These are phyloP conservation scores for Coleophoma crateriformis DNA, from an alignment of 2,329 filamentous ascomycete genomes.

Conservation along the genomic window DNA sequence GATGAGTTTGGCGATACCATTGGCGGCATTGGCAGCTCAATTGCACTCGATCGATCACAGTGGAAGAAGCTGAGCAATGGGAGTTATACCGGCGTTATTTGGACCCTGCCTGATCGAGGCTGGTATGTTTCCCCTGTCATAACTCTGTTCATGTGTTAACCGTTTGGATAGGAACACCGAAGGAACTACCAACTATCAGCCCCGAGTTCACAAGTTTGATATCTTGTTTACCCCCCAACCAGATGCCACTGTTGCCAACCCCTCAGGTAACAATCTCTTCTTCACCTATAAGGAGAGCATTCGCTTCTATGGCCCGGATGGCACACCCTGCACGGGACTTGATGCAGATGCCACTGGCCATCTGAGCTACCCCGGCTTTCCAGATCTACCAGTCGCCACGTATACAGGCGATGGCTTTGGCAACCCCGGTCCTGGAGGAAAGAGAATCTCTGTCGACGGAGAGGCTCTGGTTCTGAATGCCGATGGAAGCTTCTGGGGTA, in stretches of 20 bases:
- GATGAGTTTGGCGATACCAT: conserved; percentile 68
- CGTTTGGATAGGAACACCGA: conserved; percentile 52
- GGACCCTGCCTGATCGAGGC: conserved; percentile 60
- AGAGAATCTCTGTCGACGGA: conserved; percentile 54
- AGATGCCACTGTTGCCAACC: conserved; percentile 43
- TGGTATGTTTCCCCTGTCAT: conserved; percentile 38
- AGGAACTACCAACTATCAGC: conserved; percentile 63
- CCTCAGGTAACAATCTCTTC: conserved; percentile 53
- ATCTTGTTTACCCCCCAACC: conserved; percentile 50
- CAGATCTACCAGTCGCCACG: conserved; percentile 55
- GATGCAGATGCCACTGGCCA: conserved; percentile 52
- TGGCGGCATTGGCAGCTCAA: conserved; percentile 59
- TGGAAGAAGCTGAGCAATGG: conserved; percentile 49
- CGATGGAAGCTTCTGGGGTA: conserved; percentile 57
- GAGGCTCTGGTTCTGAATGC: conserved; percentile 60
- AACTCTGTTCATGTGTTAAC: not conserved
- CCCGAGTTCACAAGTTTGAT: conserved; percentile 62
- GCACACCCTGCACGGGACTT: conserved; percentile 56
- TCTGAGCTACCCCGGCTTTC: conserved; percentile 51
- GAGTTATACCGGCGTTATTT: conserved; percentile 54
- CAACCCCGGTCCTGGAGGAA: conserved; percentile 50
- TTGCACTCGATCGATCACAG: conserved; percentile 52
- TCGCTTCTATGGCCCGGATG: conserved; percentile 57
- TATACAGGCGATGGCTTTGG: conserved; percentile 67
- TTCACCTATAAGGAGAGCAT: conserved; percentile 61